These are phyloP conservation scores for Hordeum vulgare DNA, from an alignment of 176 grass and related monocot genomes.

Conservation along the genomic window DNA sequence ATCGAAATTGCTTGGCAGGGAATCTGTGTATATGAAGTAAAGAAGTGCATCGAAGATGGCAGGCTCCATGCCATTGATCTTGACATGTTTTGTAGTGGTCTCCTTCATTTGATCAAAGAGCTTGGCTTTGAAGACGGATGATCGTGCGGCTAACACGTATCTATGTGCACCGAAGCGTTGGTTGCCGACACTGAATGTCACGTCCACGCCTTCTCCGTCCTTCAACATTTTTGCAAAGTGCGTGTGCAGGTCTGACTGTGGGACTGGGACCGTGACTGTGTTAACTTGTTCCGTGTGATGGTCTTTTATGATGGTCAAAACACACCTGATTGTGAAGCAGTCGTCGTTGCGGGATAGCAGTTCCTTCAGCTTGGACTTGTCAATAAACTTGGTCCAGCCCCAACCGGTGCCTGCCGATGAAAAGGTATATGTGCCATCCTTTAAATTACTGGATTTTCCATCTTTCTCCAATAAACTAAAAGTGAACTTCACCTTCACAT, in stretches of 20 bases:
- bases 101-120: background rate
- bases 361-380: background rate
- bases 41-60: background rate
- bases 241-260: background rate
- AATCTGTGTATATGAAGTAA: background rate
- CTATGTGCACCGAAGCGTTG: background rate
- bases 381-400: background rate
- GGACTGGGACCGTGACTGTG: background rate
- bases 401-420: too few relatives aligned
- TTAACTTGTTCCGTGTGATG: background rate
- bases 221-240: background rate
- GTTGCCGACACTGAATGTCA: background rate
- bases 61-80: background rate
- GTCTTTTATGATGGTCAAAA: background rate
- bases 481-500: background rate
- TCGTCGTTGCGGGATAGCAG: background rate
- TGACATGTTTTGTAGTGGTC: background rate
- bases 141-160: background rate
- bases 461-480: background rate
- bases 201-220: background rate
- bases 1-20: background rate
- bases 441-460: background rate
- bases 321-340: background rate
- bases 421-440: background rate
- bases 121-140: background rate